Conservation (phyloP, 2,329 filamentous ascomycete genomes). For the Seiridium unicorne region DNA sequence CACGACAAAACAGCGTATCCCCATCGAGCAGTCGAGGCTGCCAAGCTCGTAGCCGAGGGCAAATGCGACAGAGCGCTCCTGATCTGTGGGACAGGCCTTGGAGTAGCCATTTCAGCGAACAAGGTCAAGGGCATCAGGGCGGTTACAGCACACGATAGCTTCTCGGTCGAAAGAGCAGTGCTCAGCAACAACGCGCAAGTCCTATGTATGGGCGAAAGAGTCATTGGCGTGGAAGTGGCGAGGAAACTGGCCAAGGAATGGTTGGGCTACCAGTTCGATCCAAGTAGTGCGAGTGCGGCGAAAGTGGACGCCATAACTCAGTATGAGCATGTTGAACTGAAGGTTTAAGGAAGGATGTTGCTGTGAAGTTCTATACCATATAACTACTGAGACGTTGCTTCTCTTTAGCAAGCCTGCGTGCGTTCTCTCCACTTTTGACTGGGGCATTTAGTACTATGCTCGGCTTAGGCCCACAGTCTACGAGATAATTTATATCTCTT, state of each 20-base stretch:
- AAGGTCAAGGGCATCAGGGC: conserved; percentile 78
- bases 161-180: conserved; percentile 76
- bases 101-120: conserved; percentile 80
- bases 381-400: too few species aligned
- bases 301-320: conserved; percentile 43
- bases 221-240: conserved; percentile 75
- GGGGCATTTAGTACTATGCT: too few species aligned
- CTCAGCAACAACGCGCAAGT: conserved; percentile 83
- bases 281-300: conserved; percentile 36
- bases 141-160: conserved; percentile 81
- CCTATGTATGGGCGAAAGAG: conserved; percentile 77
- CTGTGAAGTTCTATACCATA: too few species aligned
- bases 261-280: conserved; percentile 75
- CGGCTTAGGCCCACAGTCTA: too few species aligned
- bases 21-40: conserved; percentile 70
- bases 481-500: too few species aligned
- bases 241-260: conserved; percentile 74
- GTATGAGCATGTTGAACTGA: conserved; percentile 4
- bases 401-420: too few species aligned
- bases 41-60: conserved; percentile 55
- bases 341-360: background rate
- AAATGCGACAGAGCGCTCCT: conserved; percentile 72
- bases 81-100: conserved; percentile 80
- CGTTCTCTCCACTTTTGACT: too few species aligned
- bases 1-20: conserved; percentile 77